Percentiles rank a stretch among this genome's conserved stretches.
Evolutionary conservation across 108 stramenopile genomes (phyloP).

Genomic region (Pseudonitzschia multiseries): DNA sequence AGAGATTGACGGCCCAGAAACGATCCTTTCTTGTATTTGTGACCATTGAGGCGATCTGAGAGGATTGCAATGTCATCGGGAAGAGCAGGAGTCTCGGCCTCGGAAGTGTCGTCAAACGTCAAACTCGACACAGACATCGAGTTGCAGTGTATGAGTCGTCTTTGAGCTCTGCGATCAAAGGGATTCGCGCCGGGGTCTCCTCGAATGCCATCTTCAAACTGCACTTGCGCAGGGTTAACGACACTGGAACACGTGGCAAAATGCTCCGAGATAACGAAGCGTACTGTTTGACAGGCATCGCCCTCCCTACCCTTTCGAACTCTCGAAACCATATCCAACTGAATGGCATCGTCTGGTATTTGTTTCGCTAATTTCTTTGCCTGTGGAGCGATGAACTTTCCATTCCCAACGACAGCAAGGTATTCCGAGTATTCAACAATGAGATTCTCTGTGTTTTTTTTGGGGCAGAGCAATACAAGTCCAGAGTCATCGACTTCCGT

Average conservation of each 20-base stretch:
- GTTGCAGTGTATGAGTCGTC: conserved; percentile 74
- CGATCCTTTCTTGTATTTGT: conserved; percentile 55
- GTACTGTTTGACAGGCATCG: conserved; percentile 63
- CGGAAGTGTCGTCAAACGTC: conserved; percentile 43
- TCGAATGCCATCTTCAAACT: conserved; percentile 68
- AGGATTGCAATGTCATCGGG: conserved; percentile 75
- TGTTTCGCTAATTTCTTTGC: conserved; percentile 14
- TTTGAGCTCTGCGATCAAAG: conserved; percentile 63
- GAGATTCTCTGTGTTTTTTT: conserved; percentile 37
- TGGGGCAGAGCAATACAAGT: conserved; percentile 71
- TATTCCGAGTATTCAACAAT: conserved; percentile 63
- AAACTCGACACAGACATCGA: conserved; percentile 68
- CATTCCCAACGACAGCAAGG: conserved; percentile 75
- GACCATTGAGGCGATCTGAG: conserved; percentile 52
- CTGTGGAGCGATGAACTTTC: conserved; percentile 48
- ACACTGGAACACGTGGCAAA: conserved; percentile 57
- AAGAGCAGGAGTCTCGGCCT: conserved; percentile 33
- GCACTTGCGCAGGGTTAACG: conserved; percentile 54
- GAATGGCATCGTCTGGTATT: conserved; percentile 25
- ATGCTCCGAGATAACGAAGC: conserved; percentile 48
- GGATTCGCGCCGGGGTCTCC: conserved; percentile 77
- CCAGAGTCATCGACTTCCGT: conserved; percentile 79
- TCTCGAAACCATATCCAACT: conserved; percentile 53
- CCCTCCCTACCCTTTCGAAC: conserved; percentile 58
- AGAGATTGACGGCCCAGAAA: conserved; percentile 64